phyloP scores from a whole-genome alignment of 768 basidiomycete species.

The Exsudoporus frostii region DNA sequence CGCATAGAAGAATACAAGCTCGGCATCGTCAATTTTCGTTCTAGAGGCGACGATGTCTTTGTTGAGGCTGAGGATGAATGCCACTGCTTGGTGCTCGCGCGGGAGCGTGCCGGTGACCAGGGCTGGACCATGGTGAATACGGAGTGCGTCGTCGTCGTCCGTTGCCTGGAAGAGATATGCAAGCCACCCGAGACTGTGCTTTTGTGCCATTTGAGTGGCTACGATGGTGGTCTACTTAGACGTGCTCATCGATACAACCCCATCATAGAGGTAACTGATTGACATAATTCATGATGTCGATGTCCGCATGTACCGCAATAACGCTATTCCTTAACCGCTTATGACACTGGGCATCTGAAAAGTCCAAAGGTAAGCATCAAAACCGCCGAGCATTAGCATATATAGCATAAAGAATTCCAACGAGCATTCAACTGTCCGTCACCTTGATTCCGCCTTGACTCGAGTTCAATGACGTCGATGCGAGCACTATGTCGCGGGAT shows the following conservation, averaged over 20 bases:
- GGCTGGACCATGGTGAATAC: conserved; percentile 17
- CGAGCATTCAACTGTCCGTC: conserved; percentile 89
- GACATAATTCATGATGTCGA: background rate
- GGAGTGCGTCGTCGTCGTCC: conserved; percentile 12
- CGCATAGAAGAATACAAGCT: conserved; percentile 5
- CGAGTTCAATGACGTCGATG: conserved; percentile 76
- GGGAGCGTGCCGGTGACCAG: conserved; percentile 2
- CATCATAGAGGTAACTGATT: conserved; percentile 1
- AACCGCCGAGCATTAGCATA: background rate
- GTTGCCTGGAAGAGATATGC: conserved; percentile 6
- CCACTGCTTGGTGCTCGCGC: conserved; percentile 10
- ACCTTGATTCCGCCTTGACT: conserved; percentile 84
- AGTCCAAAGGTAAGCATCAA: background rate
- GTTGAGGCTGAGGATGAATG: conserved; percentile 2
- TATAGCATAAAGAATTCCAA: conserved; percentile 8
- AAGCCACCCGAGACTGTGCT: conserved; percentile 1
- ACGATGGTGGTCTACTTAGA: background rate
- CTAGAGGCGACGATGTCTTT: background rate
- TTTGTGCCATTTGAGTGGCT: conserved; percentile 3
- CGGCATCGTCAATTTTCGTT: conserved; percentile 10
- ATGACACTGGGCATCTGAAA: conserved; percentile 94
- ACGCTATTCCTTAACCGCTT: conserved; percentile 91
- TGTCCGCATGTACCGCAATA: conserved; percentile 88
- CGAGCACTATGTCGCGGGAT: conserved; percentile 82
- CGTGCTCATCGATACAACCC: conserved; percentile 2